Conservation (phyloP, 495 filamentous ascomycete genomes). For the Lasiosphaeria miniovina region DNA sequence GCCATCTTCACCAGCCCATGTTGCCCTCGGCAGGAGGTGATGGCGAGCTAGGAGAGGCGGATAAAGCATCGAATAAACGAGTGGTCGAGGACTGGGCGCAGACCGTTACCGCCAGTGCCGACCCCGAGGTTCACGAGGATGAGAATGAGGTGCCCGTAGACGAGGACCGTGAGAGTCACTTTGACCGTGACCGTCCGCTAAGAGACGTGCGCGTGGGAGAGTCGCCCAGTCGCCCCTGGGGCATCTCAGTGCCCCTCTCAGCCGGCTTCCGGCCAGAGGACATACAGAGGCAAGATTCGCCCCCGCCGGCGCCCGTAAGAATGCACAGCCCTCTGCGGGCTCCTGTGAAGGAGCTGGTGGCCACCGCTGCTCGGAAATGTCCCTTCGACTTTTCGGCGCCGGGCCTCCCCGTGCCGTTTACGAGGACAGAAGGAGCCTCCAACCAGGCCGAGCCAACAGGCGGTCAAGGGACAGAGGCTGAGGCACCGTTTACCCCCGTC, state of each 20-base stretch:
- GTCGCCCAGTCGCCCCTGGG: constrained; percentile 87
- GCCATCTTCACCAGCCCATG: constrained; percentile 77
- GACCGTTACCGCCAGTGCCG: constrained; percentile 54
- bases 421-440: constrained; percentile 25
- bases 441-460: constrained; percentile 11
- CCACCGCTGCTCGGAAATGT: constrained; percentile 33
- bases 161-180: constrained; percentile 57
- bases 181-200: constrained; percentile 77
- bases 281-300: constrained; percentile 36
- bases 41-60: constrained; percentile 42
- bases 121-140: constrained; percentile 23
- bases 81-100: constrained; percentile 84
- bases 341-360: constrained; percentile 17
- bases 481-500: constrained; percentile 23
- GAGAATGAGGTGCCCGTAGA: constrained; percentile 36
- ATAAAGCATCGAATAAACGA: constrained; percentile 54
- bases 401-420: constrained; percentile 14
- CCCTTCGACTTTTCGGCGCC: constrained; percentile 48
- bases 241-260: constrained; percentile 63
- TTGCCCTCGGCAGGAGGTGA: constrained; percentile 53
- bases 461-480: constrained; percentile 12
- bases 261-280: constrained; percentile 21
- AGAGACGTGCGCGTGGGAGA: constrained; percentile 84
- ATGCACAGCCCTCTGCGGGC: constrained; percentile 29
- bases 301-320: constrained; percentile 38